Conservation (phyloP, 495 filamentous ascomycete genomes). For the Xylaria palmicola region DNA sequence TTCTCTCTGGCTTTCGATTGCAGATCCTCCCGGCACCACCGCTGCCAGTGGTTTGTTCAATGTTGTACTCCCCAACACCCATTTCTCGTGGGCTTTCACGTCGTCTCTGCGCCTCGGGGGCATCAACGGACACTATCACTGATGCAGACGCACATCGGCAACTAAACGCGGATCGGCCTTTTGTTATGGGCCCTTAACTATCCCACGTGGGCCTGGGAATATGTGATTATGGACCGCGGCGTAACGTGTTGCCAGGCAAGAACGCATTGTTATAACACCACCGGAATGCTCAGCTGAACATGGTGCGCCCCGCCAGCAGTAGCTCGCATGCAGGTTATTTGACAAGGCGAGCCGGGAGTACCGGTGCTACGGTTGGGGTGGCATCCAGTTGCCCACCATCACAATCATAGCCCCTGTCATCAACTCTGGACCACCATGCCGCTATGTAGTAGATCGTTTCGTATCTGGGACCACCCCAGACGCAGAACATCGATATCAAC, state of each 20-base stretch:
- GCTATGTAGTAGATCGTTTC: neutral
- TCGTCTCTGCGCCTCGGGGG: no score
- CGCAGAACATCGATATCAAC: neutral
- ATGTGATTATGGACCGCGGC: no score
- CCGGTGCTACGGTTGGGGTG: neutral
- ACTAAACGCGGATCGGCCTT: no score
- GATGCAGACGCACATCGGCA: no score
- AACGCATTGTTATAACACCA: neutral
- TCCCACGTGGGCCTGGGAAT: no score
- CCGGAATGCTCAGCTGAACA: neutral
- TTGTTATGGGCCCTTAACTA: no score
- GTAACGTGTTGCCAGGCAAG: neutral
- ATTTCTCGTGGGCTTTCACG: no score
- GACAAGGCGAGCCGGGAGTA: neutral
- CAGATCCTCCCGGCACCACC: conserved; percentile 4
- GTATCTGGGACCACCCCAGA: neutral
- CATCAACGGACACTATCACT: no score
- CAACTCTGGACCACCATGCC: neutral
- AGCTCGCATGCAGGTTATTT: neutral
- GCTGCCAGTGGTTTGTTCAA: no score
- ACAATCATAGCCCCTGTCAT: neutral
- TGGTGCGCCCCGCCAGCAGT: conserved; percentile 2
- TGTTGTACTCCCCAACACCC: no score
- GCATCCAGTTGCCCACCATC: neutral
- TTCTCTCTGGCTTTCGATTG: conserved; percentile 11